Base-by-base conservation (phyloP, 2,329 filamentous ascomycete species). In the Aspergillus proliferans region DNA sequence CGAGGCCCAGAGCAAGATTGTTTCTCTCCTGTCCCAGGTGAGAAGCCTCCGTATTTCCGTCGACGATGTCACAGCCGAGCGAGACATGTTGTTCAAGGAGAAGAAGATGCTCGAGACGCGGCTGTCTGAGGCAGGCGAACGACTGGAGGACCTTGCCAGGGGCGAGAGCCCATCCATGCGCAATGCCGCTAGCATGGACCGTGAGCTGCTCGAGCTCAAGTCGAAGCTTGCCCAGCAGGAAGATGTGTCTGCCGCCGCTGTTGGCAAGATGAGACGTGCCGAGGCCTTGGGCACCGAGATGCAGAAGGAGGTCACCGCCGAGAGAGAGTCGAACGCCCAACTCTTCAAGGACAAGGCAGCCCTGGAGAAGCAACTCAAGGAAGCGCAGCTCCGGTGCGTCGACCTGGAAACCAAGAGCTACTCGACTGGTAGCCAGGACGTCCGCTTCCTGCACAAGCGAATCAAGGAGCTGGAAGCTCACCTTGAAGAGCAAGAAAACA, bases 331-430 rank as follows among this genome's bases (percentile, higher is more conserved):
- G 30, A 90, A 85, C 59, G 83, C 86, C 4, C 82, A 87, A 58
- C 76, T 97, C 48, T 88, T 93, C 68, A 91, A 91, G 66, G 88
- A 95, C 58, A 97, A 96, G 74, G 88, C 87, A 3, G 80, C 80
- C 0, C 75, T 98, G 39, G 93, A 97, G 74, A 96, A 95, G 76
- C 83, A 81, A 47, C 76, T 95, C 45, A 95, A 91, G 68, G 92
- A 98, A 68, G 78, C 92, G 22, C 92, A 97, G 70, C 81, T 97
- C 47, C 84, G 84, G 63, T 82, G 95, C 48, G 86, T 98, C 46
- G 93, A 97, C 66, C 78, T 97, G 7, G 92, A 98, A 74, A 97
- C 93, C 40, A 97, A 97, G 76, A 90, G 91, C 47, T 97, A 95
- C 72, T 93, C 91, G 18, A 94, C 86, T 56, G 88, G 88, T 21